A percentile compares a stretch with the other conserved stretches of the same genome.
Conservation (phyloP, 2,329 filamentous ascomycete species). For the Sporothrix brunneoviolacea region DNA sequence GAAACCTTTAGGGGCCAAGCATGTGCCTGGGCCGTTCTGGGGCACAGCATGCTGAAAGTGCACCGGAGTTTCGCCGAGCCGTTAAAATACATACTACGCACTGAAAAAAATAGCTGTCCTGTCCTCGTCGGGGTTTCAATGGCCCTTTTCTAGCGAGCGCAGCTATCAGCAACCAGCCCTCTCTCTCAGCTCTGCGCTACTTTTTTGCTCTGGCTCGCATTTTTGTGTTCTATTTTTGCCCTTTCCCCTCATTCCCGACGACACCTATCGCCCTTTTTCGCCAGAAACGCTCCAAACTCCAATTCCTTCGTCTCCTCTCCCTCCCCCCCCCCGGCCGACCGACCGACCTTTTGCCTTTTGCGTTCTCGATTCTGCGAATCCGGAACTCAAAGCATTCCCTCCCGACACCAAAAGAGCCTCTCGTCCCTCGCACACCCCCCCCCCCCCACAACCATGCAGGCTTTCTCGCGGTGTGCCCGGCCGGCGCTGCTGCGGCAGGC, state of each 20-base stretch:
- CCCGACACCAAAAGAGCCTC: background rate
- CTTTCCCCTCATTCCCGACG: slow-evolving; percentile 4
- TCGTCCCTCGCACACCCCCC: slow-evolving; percentile 2
- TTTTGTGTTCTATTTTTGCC: background rate
- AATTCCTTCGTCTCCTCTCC: background rate
- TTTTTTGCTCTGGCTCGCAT: background rate
- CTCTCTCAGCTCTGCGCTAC: too few species aligned
- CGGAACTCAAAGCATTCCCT: too few species aligned
- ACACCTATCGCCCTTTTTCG: background rate
- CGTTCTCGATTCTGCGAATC: too few species aligned
- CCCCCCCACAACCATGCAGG: slow-evolving; percentile 61
- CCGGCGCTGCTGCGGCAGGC: slow-evolving; percentile 61
- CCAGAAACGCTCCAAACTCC: slow-evolving; percentile 1
- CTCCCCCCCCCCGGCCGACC: background rate
- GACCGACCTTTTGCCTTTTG: slow-evolving; percentile 4
- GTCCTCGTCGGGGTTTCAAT: slow-evolving; percentile 6
- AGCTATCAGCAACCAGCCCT: slow-evolving; percentile 1
- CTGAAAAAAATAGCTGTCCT: too few species aligned
- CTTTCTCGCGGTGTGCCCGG: slow-evolving; percentile 65
- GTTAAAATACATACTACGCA: too few species aligned
- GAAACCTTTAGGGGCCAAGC: background rate
- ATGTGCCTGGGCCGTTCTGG: background rate
- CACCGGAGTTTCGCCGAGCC: slow-evolving; percentile 11
- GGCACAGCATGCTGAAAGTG: too few species aligned
- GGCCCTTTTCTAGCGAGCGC: slow-evolving; percentile 1